Conservation (phyloP, 805 yeast species). For the Teunomyces aglyptinius region DNA sequence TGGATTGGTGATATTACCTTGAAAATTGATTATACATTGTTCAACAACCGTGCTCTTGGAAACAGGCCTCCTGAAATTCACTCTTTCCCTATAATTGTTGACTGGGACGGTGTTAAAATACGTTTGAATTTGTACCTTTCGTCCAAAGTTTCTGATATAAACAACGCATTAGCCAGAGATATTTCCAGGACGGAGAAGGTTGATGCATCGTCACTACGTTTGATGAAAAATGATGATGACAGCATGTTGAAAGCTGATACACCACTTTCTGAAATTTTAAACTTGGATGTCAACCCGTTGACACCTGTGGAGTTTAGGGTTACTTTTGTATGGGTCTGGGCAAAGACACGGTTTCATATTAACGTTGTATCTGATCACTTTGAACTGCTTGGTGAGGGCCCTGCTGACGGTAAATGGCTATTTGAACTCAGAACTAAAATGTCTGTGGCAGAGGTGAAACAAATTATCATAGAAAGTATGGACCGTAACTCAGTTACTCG, state of each 20-base stretch:
- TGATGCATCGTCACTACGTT: not conserved
- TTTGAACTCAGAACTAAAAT: slow-evolving; percentile 21
- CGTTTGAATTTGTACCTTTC: slow-evolving; percentile 17
- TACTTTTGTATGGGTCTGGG: not conserved
- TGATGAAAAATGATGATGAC: not conserved
- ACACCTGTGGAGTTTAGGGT: slow-evolving; percentile 12
- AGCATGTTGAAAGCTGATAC: slow-evolving; percentile 6
- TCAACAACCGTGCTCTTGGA: slow-evolving; percentile 18
- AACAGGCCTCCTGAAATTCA: slow-evolving; percentile 23
- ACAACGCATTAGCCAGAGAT: slow-evolving; percentile 16
- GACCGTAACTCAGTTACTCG: slow-evolving; percentile 22
- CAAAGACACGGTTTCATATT: slow-evolving; percentile 13
- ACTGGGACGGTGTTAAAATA: slow-evolving; percentile 12
- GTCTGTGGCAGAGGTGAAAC: slow-evolving; percentile 19
- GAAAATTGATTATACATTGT: slow-evolving; percentile 25
- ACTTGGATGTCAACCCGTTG: slow-evolving; percentile 29
- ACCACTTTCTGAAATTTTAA: slow-evolving; percentile 12
- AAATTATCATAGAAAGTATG: slow-evolving; percentile 17
- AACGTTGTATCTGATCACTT: slow-evolving; percentile 15
- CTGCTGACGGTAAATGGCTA: slow-evolving; percentile 9
- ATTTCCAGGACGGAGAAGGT: not conserved
- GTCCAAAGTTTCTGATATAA: slow-evolving; percentile 18
- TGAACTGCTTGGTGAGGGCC: slow-evolving; percentile 11
- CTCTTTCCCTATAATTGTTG: slow-evolving; percentile 20
- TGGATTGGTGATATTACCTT: slow-evolving; percentile 11